Conservation (phyloP, 2,329 filamentous ascomycete species). For the Aspergillus brasiliensis region DNA sequence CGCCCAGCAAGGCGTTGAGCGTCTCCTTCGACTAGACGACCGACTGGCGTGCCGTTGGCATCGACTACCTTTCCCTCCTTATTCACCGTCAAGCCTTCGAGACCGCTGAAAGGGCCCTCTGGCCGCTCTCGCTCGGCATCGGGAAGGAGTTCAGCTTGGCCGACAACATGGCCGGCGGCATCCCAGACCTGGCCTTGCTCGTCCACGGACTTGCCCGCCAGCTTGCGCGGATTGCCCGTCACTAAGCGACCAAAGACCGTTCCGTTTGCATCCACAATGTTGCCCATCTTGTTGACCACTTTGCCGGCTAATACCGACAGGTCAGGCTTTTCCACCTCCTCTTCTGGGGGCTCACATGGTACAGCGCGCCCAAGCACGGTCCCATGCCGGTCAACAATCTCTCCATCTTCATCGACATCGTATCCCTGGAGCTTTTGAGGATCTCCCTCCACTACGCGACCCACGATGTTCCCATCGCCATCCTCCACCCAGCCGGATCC, state of each 20-base stretch:
- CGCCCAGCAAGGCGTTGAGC: slow-evolving; percentile 65
- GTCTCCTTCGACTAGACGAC: slow-evolving; percentile 65
- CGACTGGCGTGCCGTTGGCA: slow-evolving; percentile 31
- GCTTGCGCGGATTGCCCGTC: slow-evolving; percentile 56
- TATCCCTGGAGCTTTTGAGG: slow-evolving; percentile 72
- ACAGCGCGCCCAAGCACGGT: slow-evolving; percentile 61
- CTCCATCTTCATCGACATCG: slow-evolving; percentile 76
- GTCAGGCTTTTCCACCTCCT: slow-evolving; percentile 54
- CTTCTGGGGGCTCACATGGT: slow-evolving; percentile 53
- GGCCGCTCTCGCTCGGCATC: slow-evolving; percentile 50
- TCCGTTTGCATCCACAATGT: slow-evolving; percentile 61
- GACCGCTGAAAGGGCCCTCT: slow-evolving; percentile 63
- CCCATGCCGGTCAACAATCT: slow-evolving; percentile 75
- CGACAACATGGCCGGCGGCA: slow-evolving; percentile 62
- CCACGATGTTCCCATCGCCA: slow-evolving; percentile 75
- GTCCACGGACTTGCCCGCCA: slow-evolving; percentile 64
- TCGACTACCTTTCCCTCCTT: slow-evolving; percentile 36
- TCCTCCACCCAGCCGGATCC: slow-evolving; percentile 67
- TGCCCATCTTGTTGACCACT: slow-evolving; percentile 65
- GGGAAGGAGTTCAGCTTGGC: slow-evolving; percentile 58
- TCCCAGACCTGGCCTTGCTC: slow-evolving; percentile 65
- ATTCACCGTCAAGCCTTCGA: slow-evolving; percentile 58
- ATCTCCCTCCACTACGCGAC: slow-evolving; percentile 70
- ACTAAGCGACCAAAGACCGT: slow-evolving; percentile 59
- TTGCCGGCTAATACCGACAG: slow-evolving; percentile 61